A percentile compares a stretch with the other conserved stretches of the same genome.
phyloP scores from a whole-genome alignment of 1,284 basidiomycete genomes.

The Phellinidium pouzarii region DNA sequence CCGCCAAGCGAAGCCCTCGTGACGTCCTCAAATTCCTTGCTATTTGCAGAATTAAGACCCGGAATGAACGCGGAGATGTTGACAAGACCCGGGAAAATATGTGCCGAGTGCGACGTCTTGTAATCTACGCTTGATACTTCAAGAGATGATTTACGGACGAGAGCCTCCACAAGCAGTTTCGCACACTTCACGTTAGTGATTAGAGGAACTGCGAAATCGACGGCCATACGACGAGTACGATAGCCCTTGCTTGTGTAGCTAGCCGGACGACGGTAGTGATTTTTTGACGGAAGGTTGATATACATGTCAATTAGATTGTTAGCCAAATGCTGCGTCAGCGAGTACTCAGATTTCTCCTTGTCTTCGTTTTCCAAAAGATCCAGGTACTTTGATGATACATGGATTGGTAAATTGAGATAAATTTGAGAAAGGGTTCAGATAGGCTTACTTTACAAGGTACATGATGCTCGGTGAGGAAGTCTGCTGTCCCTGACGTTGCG shows the following conservation, averaged over 20 bases:
- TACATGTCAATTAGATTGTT: conserved; percentile 98
- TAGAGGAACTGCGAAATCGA: conserved; percentile 95
- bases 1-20: conserved; percentile 79
- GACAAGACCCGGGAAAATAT: conserved; percentile 89
- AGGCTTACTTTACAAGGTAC: conserved; percentile 54
- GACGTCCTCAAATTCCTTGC: conserved; percentile 59
- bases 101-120: conserved; percentile 90
- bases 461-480: conserved; percentile 85
- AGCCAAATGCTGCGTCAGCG: conserved; percentile 88
- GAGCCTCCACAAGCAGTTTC: conserved; percentile 92
- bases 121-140: conserved; percentile 89
- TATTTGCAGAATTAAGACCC: conserved; percentile 50
- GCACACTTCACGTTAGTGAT: conserved; percentile 99
- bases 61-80: conserved; percentile 91
- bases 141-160: conserved; percentile 82
- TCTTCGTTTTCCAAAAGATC: conserved; percentile 92
- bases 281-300: conserved; percentile 98
- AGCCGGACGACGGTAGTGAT: conserved; percentile 94
- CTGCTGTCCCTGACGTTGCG: conserved; percentile 93
- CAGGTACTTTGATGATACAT: conserved; percentile 61
- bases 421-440: conserved; percentile 18
- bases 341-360: conserved; percentile 92
- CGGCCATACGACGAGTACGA: conserved; percentile 96
- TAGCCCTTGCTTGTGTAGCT: conserved; percentile 98
- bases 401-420: conserved; percentile 50